Evolutionary conservation across 495 filamentous ascomycete genomes (phyloP).

Genomic region (Friedmanniomyces simplex): DNA sequence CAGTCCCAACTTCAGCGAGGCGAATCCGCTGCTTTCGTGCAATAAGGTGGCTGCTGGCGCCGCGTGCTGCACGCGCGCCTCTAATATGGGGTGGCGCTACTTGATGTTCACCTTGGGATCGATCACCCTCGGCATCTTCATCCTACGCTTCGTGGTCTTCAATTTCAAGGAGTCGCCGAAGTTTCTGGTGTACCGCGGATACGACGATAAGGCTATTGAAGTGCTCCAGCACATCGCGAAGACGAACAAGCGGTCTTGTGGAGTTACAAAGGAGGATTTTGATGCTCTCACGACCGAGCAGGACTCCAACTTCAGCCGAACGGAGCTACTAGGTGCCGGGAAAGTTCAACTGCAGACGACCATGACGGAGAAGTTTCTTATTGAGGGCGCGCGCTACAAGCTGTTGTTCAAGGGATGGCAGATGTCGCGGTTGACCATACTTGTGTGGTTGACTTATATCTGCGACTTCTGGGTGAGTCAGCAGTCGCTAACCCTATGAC

Average conservation of each 20-base stretch:
- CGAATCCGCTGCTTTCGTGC: constrained; percentile 29
- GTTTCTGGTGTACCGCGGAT: constrained; percentile 35
- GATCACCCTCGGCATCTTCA: constrained; percentile 36
- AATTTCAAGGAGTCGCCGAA: constrained; percentile 39
- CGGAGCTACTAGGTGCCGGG: constrained; percentile 22
- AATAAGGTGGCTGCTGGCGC: constrained; percentile 23
- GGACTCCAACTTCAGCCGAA: constrained; percentile 12
- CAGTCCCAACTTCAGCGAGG: constrained; percentile 27
- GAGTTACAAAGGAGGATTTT: constrained; percentile 28
- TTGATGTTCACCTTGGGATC: constrained; percentile 37
- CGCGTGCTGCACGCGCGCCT: constrained; percentile 37
- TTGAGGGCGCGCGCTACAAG: constrained; percentile 32
- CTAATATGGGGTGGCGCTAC: constrained; percentile 49
- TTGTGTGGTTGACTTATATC: constrained; percentile 37
- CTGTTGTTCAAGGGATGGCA: constrained; percentile 30
- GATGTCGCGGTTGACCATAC: constrained; percentile 34
- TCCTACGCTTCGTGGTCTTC: constrained; percentile 38
- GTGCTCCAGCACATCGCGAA: constrained; percentile 35
- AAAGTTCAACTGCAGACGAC: constrained; percentile 22
- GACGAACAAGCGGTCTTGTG: constrained; percentile 31
- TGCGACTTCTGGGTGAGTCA: constrained; percentile 28
- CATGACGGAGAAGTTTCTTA: constrained; percentile 23
- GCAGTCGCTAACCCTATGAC: not conserved
- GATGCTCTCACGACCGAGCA: constrained; percentile 28
- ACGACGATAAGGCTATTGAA: constrained; percentile 34